Percentiles rank a stretch among this genome's conserved stretches.
Conservation (phyloP, 257 asterid genomes). For the Petrea volubilis region DNA sequence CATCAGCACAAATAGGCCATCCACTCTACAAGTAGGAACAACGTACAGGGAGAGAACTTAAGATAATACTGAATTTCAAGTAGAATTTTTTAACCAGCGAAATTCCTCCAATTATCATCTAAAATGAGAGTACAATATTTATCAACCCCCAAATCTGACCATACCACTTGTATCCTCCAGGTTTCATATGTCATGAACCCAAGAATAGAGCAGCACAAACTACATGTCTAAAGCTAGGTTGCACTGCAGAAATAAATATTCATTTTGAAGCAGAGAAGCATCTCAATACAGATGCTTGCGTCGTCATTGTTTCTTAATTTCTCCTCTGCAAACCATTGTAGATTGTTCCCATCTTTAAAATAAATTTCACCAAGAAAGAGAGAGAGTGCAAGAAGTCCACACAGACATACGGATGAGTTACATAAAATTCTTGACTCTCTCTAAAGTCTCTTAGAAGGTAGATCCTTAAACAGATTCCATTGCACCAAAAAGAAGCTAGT, state of each 20-base stretch:
- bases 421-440: background rate
- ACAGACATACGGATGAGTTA: background rate
- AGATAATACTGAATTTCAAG: background rate
- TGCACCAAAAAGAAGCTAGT: background rate
- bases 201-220: background rate
- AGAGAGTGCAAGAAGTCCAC: background rate
- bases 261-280: background rate
- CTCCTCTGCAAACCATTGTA: background rate
- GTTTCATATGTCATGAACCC: background rate
- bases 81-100: background rate
- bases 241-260: background rate
- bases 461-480: background rate
- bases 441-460: background rate
- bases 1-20: conserved; percentile 5
- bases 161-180: background rate
- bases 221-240: background rate
- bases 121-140: background rate
- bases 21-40: background rate
- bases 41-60: background rate
- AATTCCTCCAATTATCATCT: background rate
- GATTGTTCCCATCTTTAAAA: background rate
- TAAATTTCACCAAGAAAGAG: background rate
- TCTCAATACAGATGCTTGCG: background rate
- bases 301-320: background rate
- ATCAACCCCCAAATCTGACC: background rate